A percentile compares a stretch with the other conserved stretches of the same genome.
Conservation (phyloP, 108 stramenopile genomes). For the Nannochloropsis oceanica region DNA sequence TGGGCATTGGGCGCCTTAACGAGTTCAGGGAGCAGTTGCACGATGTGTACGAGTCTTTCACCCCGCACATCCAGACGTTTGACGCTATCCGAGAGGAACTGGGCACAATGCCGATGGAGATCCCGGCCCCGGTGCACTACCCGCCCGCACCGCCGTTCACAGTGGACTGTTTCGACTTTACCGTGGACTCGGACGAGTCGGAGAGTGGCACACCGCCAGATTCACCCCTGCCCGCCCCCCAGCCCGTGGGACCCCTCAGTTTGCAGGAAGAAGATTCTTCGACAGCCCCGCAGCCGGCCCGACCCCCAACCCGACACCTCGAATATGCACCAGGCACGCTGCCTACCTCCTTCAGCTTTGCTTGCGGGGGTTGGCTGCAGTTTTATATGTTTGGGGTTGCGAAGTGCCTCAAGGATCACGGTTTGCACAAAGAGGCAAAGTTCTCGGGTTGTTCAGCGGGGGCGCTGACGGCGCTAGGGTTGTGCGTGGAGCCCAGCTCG, state of each 20-base stretch:
- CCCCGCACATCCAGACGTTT: background rate
- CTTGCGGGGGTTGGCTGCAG: constrained; percentile 38
- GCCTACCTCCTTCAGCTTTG: constrained; percentile 27
- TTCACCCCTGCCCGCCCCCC: background rate
- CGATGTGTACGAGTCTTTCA: background rate
- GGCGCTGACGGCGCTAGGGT: constrained; percentile 31
- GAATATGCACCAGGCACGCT: background rate
- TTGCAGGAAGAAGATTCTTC: background rate
- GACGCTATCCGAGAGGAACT: background rate
- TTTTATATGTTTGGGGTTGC: constrained; percentile 41
- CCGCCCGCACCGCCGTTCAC: background rate
- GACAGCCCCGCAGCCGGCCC: background rate
- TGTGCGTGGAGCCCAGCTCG: constrained; percentile 22
- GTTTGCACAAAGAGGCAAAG: constrained; percentile 18
- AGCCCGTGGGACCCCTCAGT: background rate
- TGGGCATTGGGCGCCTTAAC: background rate
- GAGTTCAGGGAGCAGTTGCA: background rate
- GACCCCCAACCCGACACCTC: background rate
- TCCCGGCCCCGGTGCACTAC: background rate
- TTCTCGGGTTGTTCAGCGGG: constrained; percentile 38
- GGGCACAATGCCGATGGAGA: background rate
- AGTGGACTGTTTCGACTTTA: background rate
- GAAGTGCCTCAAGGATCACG: constrained; percentile 32
- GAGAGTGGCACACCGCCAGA: background rate
- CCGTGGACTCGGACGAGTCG: background rate